phyloP scores from a whole-genome alignment of 352 stramenopile species.

The Elongisporangium undulatum region DNA sequence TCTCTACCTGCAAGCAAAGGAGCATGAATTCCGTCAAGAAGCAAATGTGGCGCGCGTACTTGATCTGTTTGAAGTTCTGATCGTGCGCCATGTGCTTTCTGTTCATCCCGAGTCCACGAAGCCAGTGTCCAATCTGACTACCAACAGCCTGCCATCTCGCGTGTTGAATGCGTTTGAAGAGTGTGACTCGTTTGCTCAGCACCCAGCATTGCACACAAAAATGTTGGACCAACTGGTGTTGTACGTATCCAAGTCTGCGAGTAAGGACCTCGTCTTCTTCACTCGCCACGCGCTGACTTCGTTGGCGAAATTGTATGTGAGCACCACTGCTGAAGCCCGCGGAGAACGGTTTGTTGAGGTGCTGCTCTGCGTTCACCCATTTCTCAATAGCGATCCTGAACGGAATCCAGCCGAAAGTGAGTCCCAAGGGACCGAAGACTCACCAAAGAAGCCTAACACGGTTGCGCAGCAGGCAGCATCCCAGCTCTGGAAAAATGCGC shows the following conservation, averaged over 20 bases:
- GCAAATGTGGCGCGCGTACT: slow-evolving; percentile 60
- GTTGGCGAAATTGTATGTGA: slow-evolving; percentile 73
- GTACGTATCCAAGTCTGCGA: slow-evolving; percentile 45
- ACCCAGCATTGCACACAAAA: slow-evolving; percentile 61
- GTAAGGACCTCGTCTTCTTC: slow-evolving; percentile 66
- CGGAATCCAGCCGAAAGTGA: background rate
- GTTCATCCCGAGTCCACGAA: slow-evolving; percentile 9
- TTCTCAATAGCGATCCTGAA: slow-evolving; percentile 37
- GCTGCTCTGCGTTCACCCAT: slow-evolving; percentile 64
- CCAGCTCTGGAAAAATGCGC: slow-evolving; percentile 74
- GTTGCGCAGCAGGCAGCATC: slow-evolving; percentile 61
- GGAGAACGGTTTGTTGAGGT: slow-evolving; percentile 55
- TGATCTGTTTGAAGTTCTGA: slow-evolving; percentile 52
- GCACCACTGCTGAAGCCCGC: slow-evolving; percentile 43
- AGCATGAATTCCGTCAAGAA: slow-evolving; percentile 68
- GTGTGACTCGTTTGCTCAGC: slow-evolving; percentile 58
- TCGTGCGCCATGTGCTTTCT: slow-evolving; percentile 64
- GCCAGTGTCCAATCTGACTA: slow-evolving; percentile 57
- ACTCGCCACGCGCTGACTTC: slow-evolving; percentile 70
- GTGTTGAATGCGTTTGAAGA: slow-evolving; percentile 85
- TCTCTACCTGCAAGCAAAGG: slow-evolving; percentile 72
- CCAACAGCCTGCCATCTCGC: slow-evolving; percentile 77
- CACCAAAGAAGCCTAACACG: slow-evolving; percentile 29
- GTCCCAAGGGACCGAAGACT: slow-evolving; percentile 4
- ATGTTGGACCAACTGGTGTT: slow-evolving; percentile 62